Base-by-base conservation (phyloP, 768 basidiomycete genomes). In the Solioccasus polychromus region DNA sequence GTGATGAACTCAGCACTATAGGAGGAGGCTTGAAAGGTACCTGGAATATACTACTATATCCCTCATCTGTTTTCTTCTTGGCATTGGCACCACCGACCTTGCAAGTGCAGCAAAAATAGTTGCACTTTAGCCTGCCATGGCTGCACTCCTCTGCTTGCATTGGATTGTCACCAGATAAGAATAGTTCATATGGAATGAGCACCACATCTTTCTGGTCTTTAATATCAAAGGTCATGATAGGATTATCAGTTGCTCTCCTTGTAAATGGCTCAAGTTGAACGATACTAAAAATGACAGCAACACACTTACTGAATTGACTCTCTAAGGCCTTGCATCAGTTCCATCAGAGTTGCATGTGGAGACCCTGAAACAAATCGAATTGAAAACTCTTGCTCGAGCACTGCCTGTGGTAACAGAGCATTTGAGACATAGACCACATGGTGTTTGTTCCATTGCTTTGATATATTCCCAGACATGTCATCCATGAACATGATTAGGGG, bases 381-480 rank as follows among this genome's bases (percentile, higher is more conserved):
- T 19, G 37, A 47, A 15, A 54, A 63, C 29, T 67, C 65, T 24
- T 69, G 60, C 29, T 73, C 63, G 0, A 72, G 31, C 20, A 60
- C 53, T 23, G 57, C 24, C 0, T 55, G 48, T 3, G 66, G 67
- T 1, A 74, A 25, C 7, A 36, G 47, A 0, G 41, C 65, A 45
- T 71, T 69, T 0, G 59, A 67, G 42, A 69, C 49, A 18, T 72
- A 73, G 0, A 58, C 31, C 0, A 56, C 48, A 10, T 61, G 55
- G 22, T 70, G 67, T 22, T 65, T 63, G 30, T 71, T 67, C 61
- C 66, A 72, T 15, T 70, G 68, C 31, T 68, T 70, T 5, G 52
- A 65, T 1, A 48, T 44, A 22, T 70, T 69, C 0, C 55, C 69
- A 0, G 59, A 71, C 1, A 70, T 55, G 44, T 71, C 65, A 32